These are phyloP conservation scores for Xylariaceae sp. DNA, from an alignment of 2,329 filamentous ascomycete genomes.

Conservation along the genomic window DNA sequence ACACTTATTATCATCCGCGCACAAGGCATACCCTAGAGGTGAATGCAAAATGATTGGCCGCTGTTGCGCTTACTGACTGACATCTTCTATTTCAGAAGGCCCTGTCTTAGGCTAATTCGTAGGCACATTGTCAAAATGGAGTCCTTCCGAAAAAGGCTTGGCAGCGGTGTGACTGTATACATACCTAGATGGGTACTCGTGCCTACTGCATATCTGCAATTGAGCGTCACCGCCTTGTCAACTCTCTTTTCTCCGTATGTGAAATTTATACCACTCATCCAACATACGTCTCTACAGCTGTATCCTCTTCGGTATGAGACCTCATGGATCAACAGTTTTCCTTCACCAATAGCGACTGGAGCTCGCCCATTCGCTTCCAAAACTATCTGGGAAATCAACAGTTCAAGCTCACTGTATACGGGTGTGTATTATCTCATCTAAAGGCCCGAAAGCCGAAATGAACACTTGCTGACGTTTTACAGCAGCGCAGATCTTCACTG, in stretches of 20 bases:
- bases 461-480: neutral
- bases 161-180: constrained; percentile 7
- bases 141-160: constrained; percentile 3
- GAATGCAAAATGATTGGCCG: constrained; percentile 1
- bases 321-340: constrained; percentile 47
- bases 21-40: neutral
- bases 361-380: constrained; percentile 45
- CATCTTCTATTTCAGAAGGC: neutral
- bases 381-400: constrained; percentile 21
- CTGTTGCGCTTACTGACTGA: neutral
- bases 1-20: neutral
- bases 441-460: neutral
- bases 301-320: constrained; percentile 20
- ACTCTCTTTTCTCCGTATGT: neutral
- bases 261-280: neutral
- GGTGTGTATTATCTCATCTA: constrained; percentile 13
- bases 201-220: too few relatives aligned
- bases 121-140: constrained; percentile 5
- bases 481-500: constrained; percentile 40
- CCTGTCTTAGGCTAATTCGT: constrained; percentile 23
- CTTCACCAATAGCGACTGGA: constrained; percentile 47
- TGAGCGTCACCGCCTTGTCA: neutral
- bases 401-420: constrained; percentile 12
- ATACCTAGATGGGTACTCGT: neutral
- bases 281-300: neutral